Percentiles rank a stretch among this genome's conserved stretches.
Evolutionary conservation across 345 rosid genomes (phyloP).

Genomic region (Aquilaria sinensis): DNA sequence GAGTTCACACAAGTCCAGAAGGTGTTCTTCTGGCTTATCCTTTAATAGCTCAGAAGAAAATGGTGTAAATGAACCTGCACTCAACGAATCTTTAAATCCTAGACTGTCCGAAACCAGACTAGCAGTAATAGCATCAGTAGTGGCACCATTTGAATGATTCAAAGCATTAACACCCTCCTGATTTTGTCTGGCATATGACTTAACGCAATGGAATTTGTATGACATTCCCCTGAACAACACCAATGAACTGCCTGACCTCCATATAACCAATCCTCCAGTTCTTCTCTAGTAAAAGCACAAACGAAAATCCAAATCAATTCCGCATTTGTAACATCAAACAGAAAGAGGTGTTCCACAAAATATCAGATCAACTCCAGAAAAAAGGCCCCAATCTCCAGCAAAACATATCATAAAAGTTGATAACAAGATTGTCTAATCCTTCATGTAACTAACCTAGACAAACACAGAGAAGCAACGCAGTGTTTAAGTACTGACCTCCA

Average conservation of each 20-base stretch:
- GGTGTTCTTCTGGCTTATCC: constrained; percentile 51
- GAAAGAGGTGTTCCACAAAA: background rate
- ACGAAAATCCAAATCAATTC: constrained; percentile 16
- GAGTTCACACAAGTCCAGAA: constrained; percentile 49
- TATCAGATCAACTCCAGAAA: background rate
- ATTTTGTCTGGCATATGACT: constrained; percentile 40
- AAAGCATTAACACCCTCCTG: constrained; percentile 18
- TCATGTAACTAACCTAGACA: background rate
- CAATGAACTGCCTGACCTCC: constrained; percentile 95
- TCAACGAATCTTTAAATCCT: background rate
- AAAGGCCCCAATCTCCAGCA: background rate
- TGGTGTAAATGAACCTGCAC: constrained; percentile 18
- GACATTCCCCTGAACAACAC: constrained; percentile 79
- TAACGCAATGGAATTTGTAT: constrained; percentile 69
- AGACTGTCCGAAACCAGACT: constrained; percentile 12
- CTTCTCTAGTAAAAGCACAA: constrained; percentile 43
- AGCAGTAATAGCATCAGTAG: constrained; percentile 9
- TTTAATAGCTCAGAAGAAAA: constrained; percentile 34
- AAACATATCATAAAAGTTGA: constrained; percentile 1
- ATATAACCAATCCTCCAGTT: constrained; percentile 86
- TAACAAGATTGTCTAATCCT: background rate
- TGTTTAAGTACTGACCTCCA: constrained; percentile 59
- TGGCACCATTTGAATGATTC: constrained; percentile 9
- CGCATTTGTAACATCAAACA: background rate
- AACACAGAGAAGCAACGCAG: background rate